Base-by-base conservation (phyloP, 1,139 yeast genomes). In the Diutina siamensis region DNA sequence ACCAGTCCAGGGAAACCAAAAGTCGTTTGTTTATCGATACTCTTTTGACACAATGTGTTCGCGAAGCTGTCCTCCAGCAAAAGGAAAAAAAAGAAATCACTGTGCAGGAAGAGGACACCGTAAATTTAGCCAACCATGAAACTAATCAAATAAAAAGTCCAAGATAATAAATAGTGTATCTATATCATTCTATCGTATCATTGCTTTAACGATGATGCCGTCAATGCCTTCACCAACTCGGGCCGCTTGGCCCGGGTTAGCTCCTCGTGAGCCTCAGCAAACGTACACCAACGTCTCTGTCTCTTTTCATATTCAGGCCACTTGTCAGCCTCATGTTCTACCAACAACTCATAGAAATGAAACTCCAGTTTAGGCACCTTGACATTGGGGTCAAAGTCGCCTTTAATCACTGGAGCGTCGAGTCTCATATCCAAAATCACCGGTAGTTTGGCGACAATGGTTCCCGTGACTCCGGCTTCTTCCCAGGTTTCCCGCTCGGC, bases 401-500 rank as follows among this genome's bases (percentile, higher is more conserved):
- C 65, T 41, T 61, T 63, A 61, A 67, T 48, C 7, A 67, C 58
- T 1, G 85, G 83, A 3, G 78, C 74, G 60, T 79, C 76, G 35
- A 74, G 68, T 8, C 87, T 87, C 55, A 73, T 68, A 57, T 87
- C 96, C 46, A 72, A 73, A 22, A 85, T 81, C 1, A 74, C 67
- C 0, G 92, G 94, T 42, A 89, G 63, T 49, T 69, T 70, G 44
- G 57, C 54, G 1, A 68, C 54, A 13, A 87, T 71, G 17, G 60
- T 65, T 3, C 96, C 95, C 40, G 74, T 74, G 27, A 83, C 85
- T 0, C 98, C 98, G 0, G 95, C 94, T 61, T 92, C 99, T 62
- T 92, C 98, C 98, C 98, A 92, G 0, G 95, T 85, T 60, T 92
- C 98, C 49, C 99, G 68, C 15, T 74, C 67, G 0, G 97, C 97